Evolutionary conservation across 345 rosid genomes (phyloP).

Genomic region (Laguncularia racemosa): DNA sequence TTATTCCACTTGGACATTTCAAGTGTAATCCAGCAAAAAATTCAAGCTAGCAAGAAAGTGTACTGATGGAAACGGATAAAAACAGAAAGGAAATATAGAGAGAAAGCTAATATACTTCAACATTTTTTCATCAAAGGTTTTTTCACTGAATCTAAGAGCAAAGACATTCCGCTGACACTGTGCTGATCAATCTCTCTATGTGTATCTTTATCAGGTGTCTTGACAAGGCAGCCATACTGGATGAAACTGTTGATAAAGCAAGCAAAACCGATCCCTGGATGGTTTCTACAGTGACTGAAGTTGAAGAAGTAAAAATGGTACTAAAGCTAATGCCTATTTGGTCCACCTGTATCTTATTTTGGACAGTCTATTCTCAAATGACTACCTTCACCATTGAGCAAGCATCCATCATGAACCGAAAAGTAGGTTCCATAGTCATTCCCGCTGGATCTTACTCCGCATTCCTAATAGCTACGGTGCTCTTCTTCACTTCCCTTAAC

Average conservation of each 20-base stretch:
- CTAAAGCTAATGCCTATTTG: slow-evolving; percentile 71
- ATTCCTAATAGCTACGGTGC: slow-evolving; percentile 61
- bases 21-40: no score
- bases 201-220: slow-evolving; percentile 36
- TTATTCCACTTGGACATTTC: no score
- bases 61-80: no score
- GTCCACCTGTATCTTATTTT: slow-evolving; percentile 84
- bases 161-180: not conserved
- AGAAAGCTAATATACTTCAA: no score
- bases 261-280: slow-evolving; percentile 42
- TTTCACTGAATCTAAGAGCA: no score
- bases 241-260: slow-evolving; percentile 15
- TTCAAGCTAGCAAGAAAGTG: no score
- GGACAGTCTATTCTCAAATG: slow-evolving; percentile 96
- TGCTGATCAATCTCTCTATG: not conserved
- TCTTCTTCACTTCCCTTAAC: slow-evolving; percentile 75
- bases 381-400: slow-evolving; percentile 83
- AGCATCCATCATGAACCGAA: slow-evolving; percentile 66
- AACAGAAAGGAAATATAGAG: no score
- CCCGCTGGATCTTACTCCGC: slow-evolving; percentile 68
- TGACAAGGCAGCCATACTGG: slow-evolving; percentile 72
- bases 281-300: slow-evolving; percentile 65
- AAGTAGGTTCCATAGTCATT: slow-evolving; percentile 40
- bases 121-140: no score
- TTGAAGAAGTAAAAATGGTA: slow-evolving; percentile 83